Evolutionary conservation across 768 basidiomycete genomes (phyloP).

Genomic region (Trametes gibbosa): DNA sequence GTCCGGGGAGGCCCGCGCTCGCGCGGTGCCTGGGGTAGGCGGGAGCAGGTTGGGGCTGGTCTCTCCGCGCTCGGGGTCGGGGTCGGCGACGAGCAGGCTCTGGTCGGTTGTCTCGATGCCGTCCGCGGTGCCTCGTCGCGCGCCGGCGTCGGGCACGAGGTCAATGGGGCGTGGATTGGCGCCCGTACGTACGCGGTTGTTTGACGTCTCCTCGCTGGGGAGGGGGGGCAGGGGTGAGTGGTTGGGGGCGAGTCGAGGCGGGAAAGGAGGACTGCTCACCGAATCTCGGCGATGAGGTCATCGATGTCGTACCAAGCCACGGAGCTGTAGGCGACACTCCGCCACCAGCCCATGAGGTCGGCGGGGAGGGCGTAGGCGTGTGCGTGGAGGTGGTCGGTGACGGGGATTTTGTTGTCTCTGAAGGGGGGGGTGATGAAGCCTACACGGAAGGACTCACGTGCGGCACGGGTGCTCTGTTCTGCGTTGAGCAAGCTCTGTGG

Average conservation of each 20-base stretch:
- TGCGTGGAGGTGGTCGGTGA: slow-evolving; percentile 75
- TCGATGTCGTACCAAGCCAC: slow-evolving; percentile 76
- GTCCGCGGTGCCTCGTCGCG: slow-evolving; percentile 60
- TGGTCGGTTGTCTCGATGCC: slow-evolving; percentile 60
- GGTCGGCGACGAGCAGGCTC: slow-evolving; percentile 42
- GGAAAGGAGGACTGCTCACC: slow-evolving; percentile 42
- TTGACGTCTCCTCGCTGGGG: slow-evolving; percentile 71
- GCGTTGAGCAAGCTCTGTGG: slow-evolving; percentile 11
- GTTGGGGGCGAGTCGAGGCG: background rate
- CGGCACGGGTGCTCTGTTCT: slow-evolving; percentile 11
- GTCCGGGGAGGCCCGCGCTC: slow-evolving; percentile 8
- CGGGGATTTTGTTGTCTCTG: slow-evolving; percentile 73
- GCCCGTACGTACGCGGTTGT: slow-evolving; percentile 82
- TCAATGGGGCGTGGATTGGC: slow-evolving; percentile 54
- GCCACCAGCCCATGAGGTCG: slow-evolving; percentile 72
- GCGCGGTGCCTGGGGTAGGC: slow-evolving; percentile 10
- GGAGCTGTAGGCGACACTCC: slow-evolving; percentile 62
- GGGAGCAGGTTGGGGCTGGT: slow-evolving; percentile 21
- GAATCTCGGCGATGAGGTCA: slow-evolving; percentile 78
- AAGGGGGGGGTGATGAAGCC: slow-evolving; percentile 81
- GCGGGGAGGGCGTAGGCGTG: slow-evolving; percentile 69
- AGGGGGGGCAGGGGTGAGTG: background rate
- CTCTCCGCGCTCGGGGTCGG: slow-evolving; percentile 36
- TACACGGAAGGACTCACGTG: slow-evolving; percentile 45
- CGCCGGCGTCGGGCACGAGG: slow-evolving; percentile 67